A percentile compares a stretch with the other conserved stretches of the same genome.
Evolutionary conservation across 2,329 filamentous ascomycete species (phyloP).

Genomic region (Aspergillus sp.): DNA sequence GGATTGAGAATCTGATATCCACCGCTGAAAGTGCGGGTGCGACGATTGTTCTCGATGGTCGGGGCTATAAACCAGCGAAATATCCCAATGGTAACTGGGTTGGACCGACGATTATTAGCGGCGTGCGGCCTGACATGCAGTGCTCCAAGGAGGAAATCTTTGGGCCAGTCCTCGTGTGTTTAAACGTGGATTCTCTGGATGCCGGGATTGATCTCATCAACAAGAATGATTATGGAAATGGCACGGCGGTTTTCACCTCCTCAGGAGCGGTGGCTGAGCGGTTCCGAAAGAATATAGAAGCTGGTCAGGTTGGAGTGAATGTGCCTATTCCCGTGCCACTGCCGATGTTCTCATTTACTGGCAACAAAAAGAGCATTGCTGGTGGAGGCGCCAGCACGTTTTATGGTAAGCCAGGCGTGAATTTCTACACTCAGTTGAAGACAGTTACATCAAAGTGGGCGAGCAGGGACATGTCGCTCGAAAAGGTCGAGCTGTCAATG

Average conservation of each 20-base stretch:
- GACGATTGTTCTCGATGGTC: conserved; percentile 62
- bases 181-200: conserved; percentile 60
- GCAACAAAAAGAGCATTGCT: conserved; percentile 87
- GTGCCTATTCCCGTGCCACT: conserved; percentile 64
- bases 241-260: conserved; percentile 65
- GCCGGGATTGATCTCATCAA: conserved; percentile 66
- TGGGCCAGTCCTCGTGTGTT: conserved; percentile 64
- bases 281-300: conserved; percentile 66
- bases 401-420: conserved; percentile 87
- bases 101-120: conserved; percentile 64
- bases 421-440: conserved; percentile 97
- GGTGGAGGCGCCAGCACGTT: conserved; percentile 92
- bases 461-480: too few relatives aligned
- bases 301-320: conserved; percentile 67
- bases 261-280: conserved; percentile 59
- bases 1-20: conserved; percentile 61
- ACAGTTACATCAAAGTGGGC: conserved; percentile 67
- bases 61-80: conserved; percentile 60
- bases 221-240: conserved; percentile 66
- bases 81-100: conserved; percentile 68
- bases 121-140: conserved; percentile 64
- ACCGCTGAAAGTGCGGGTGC: conserved; percentile 64
- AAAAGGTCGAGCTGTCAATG: too few relatives aligned
- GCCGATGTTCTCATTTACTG: conserved; percentile 65
- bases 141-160: conserved; percentile 69